Percentiles rank a stretch among this genome's conserved stretches.
phyloP scores from a whole-genome alignment of 2,329 filamentous ascomycete species.

The Mycosphaerelloides madeirae region DNA sequence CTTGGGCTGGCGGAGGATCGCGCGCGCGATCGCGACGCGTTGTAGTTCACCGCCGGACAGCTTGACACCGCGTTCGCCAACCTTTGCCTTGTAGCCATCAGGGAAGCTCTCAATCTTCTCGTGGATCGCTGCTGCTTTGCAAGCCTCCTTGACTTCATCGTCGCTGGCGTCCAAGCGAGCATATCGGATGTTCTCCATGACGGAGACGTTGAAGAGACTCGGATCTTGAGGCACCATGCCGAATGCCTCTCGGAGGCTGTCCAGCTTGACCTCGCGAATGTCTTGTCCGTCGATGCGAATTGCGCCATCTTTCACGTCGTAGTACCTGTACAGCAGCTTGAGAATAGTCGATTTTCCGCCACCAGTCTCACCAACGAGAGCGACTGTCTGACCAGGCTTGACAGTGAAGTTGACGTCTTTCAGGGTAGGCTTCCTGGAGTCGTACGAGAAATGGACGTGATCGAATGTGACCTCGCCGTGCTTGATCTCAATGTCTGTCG shows the following conservation, averaged over 20 bases:
- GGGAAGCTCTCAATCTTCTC: slow-evolving; percentile 59
- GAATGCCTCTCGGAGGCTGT: slow-evolving; percentile 54
- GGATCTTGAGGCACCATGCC: slow-evolving; percentile 64
- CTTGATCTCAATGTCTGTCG: slow-evolving; percentile 42
- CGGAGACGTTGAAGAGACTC: slow-evolving; percentile 58
- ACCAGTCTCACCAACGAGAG: slow-evolving; percentile 59
- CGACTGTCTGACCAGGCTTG: slow-evolving; percentile 52
- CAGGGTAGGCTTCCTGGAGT: slow-evolving; percentile 49
- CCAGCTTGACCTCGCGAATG: slow-evolving; percentile 54
- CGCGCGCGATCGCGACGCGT: slow-evolving; percentile 69
- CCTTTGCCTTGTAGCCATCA: slow-evolving; percentile 65
- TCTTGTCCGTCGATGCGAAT: slow-evolving; percentile 58
- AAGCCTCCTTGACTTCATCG: slow-evolving; percentile 56
- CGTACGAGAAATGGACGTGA: slow-evolving; percentile 54
- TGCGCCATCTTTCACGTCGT: slow-evolving; percentile 52
- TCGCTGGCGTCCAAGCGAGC: slow-evolving; percentile 58
- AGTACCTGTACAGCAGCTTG: slow-evolving; percentile 58
- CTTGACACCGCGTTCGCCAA: slow-evolving; percentile 73
- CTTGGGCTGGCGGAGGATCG: slow-evolving; percentile 61
- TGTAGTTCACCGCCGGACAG: slow-evolving; percentile 84
- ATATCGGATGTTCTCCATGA: slow-evolving; percentile 63
- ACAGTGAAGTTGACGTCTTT: slow-evolving; percentile 47
- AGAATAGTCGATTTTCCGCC: slow-evolving; percentile 60
- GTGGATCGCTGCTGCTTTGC: slow-evolving; percentile 59
- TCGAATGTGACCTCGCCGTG: slow-evolving; percentile 52